Evolutionary conservation across 345 rosid genomes (phyloP).

Genomic region (Rhizophora apiculata): DNA sequence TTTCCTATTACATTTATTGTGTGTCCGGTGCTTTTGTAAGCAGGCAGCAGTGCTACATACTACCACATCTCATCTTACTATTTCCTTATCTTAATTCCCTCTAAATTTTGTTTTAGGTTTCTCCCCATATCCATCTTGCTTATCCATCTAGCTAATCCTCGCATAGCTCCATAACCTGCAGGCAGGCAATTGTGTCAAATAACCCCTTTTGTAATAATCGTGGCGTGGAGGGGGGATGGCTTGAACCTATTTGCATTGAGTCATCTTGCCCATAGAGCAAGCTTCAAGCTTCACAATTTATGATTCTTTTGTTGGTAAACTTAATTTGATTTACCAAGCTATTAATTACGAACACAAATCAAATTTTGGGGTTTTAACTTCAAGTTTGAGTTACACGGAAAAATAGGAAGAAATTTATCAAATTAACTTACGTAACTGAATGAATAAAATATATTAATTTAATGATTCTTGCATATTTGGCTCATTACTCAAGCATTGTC

Average conservation of each 20-base stretch:
- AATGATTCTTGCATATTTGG: too few species aligned
- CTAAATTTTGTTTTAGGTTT: not conserved
- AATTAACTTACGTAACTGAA: too few species aligned
- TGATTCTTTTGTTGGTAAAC: too few species aligned
- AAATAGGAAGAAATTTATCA: too few species aligned
- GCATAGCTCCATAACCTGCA: slow-evolving; percentile 18
- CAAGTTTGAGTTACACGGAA: too few species aligned
- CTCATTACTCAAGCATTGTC: too few species aligned
- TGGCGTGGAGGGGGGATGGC: not conserved
- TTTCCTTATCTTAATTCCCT: slow-evolving; percentile 11
- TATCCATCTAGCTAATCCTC: slow-evolving; percentile 5
- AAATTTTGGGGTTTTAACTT: too few species aligned
- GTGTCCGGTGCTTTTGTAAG: not conserved
- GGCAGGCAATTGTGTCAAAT: slow-evolving; percentile 20
- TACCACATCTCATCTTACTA: not conserved
- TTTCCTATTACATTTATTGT: not conserved
- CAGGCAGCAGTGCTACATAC: not conserved
- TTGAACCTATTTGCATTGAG: not conserved
- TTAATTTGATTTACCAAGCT: too few species aligned
- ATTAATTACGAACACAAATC: too few species aligned
- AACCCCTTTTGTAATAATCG: slow-evolving; percentile 9
- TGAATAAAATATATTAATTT: too few species aligned
- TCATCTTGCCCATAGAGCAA: too few species aligned
- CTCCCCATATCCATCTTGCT: not conserved
- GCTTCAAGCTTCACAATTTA: too few species aligned